A percentile compares a stretch with the other conserved stretches of the same genome.
Evolutionary conservation across 495 filamentous ascomycete species (phyloP).

Genomic region (Penicillium canescens): DNA sequence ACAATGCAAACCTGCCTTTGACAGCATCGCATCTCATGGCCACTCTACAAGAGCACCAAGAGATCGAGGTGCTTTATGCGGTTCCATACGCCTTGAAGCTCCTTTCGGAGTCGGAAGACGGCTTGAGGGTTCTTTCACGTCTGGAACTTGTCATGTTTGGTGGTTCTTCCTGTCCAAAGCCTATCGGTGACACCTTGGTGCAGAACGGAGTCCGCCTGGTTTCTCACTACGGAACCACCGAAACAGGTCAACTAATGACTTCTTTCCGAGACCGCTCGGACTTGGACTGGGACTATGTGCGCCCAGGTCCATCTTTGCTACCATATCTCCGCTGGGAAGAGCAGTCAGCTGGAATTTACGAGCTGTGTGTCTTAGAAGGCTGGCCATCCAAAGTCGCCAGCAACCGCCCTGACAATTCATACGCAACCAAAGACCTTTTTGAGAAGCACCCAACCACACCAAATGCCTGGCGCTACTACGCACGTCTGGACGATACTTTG

Average conservation of each 20-base stretch:
- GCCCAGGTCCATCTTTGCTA: conserved; percentile 28
- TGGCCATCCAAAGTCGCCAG: conserved; percentile 64
- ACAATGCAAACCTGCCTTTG: conserved; percentile 45
- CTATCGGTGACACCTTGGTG: conserved; percentile 51
- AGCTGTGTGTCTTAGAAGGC: conserved; percentile 53
- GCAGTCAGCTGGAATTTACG: conserved; percentile 46
- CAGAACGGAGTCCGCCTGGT: conserved; percentile 52
- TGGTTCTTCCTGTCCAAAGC: conserved; percentile 48
- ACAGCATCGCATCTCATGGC: conserved; percentile 38
- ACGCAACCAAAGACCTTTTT: conserved; percentile 59
- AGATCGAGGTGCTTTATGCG: conserved; percentile 41
- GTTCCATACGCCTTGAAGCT: conserved; percentile 53
- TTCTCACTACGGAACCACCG: conserved; percentile 49
- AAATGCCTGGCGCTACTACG: conserved; percentile 58
- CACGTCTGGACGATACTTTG: conserved; percentile 57
- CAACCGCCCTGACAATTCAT: conserved; percentile 58
- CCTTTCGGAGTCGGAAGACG: conserved; percentile 42
- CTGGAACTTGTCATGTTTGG: conserved; percentile 49
- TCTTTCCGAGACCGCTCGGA: conserved; percentile 46
- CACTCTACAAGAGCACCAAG: conserved; percentile 35
- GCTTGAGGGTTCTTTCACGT: conserved; percentile 33
- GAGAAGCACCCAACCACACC: conserved; percentile 46
- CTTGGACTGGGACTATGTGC: conserved; percentile 63
- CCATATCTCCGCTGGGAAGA: conserved; percentile 50
- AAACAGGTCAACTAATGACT: conserved; percentile 54